These are phyloP conservation scores for Auricularia heimuer DNA, from an alignment of 768 basidiomycete species.

Conservation along the genomic window DNA sequence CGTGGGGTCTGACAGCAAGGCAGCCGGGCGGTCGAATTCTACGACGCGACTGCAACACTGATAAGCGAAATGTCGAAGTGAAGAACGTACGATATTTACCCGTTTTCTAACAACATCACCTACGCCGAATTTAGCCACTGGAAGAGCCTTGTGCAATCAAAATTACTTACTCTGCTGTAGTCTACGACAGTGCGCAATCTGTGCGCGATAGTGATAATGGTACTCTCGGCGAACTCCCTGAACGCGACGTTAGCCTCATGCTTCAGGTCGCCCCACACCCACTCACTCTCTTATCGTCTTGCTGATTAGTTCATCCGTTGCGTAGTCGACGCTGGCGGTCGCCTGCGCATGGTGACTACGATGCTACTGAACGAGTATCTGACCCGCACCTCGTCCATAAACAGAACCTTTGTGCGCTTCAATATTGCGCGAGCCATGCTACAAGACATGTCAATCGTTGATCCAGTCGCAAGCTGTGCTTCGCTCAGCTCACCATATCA, in stretches of 20 bases:
- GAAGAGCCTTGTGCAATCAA: slow-evolving; percentile 1
- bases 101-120: slow-evolving; percentile 8
- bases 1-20: slow-evolving; percentile 41
- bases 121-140: not conserved
- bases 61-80: slow-evolving; percentile 17
- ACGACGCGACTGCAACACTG: slow-evolving; percentile 72
- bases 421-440: slow-evolving; percentile 82
- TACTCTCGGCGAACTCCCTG: slow-evolving; percentile 72
- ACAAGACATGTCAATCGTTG: not conserved
- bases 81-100: slow-evolving; percentile 7
- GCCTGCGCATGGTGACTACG: not conserved
- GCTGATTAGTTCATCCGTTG: slow-evolving; percentile 79
- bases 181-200: slow-evolving; percentile 72
- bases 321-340: slow-evolving; percentile 57
- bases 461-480: not conserved
- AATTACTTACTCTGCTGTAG: slow-evolving; percentile 57
- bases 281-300: slow-evolving; percentile 72
- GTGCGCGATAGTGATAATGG: slow-evolving; percentile 77
- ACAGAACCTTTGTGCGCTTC: slow-evolving; percentile 62
- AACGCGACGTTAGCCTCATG: not conserved
- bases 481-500: slow-evolving; percentile 37
- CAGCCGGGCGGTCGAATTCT: slow-evolving; percentile 57
- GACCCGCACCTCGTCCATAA: slow-evolving; percentile 67
- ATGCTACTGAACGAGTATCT: not conserved
- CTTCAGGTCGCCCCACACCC: not conserved